Percentiles rank a stretch among this genome's conserved stretches.
Evolutionary conservation across 805 yeast species (phyloP).

Genomic region (Vanderwaltozyma polyspora): DNA sequence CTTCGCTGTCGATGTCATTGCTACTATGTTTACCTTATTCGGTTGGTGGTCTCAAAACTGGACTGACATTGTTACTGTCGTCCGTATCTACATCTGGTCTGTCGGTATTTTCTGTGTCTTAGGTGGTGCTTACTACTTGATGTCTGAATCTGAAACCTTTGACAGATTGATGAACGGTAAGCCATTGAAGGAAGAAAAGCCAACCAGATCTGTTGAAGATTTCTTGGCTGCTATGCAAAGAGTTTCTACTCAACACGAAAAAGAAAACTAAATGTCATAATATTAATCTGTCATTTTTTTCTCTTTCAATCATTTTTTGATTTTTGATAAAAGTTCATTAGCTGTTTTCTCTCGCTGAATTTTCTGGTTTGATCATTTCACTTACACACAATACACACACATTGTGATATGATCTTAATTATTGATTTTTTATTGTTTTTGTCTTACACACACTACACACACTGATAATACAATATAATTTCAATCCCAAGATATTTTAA

Average conservation of each 20-base stretch:
- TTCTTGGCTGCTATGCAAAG: slow-evolving; percentile 80
- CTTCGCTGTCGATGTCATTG: slow-evolving; percentile 76
- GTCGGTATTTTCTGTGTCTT: slow-evolving; percentile 92
- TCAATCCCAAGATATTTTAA: neutral
- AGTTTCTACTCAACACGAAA: slow-evolving; percentile 84
- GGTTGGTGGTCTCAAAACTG: slow-evolving; percentile 98
- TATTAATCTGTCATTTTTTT: neutral
- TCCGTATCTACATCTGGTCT: slow-evolving; percentile 90
- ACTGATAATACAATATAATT: neutral
- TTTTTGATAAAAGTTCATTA: neutral
- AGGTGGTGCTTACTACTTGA: slow-evolving; percentile 93
- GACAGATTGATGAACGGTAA: slow-evolving; percentile 81
- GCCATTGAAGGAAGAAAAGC: slow-evolving; percentile 45
- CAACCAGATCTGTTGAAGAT: slow-evolving; percentile 65
- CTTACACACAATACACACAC: neutral
- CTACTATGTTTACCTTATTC: slow-evolving; percentile 84
- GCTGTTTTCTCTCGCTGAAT: neutral
- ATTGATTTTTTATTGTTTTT: no score
- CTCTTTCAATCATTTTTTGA: slow-evolving; percentile 1
- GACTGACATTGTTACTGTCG: slow-evolving; percentile 91
- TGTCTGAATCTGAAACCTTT: slow-evolving; percentile 70
- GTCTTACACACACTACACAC: neutral
- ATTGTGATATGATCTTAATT: no score
- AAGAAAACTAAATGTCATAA: slow-evolving; percentile 41
- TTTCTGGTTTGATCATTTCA: neutral